Percentiles rank a stretch among this genome's conserved stretches.
Conservation (phyloP, 768 basidiomycete species). For the Pisolithus orientalis region DNA sequence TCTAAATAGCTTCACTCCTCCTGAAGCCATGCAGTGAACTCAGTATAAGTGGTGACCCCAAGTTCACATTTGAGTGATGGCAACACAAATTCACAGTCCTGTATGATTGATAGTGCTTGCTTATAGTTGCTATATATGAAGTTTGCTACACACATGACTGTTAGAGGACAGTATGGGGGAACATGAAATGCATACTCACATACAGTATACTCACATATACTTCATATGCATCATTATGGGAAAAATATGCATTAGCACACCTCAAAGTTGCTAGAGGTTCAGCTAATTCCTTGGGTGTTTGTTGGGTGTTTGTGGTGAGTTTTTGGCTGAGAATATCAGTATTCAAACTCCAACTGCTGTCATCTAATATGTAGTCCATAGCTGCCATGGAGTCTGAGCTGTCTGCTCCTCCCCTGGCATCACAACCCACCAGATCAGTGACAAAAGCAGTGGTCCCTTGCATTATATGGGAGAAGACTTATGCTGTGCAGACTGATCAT, state of each 20-base stretch:
- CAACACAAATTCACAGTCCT: background rate
- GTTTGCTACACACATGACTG: background rate
- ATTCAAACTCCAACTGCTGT: no score
- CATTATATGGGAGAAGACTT: no score
- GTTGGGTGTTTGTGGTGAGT: no score
- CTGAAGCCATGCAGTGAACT: conserved; percentile 4
- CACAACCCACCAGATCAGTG: no score
- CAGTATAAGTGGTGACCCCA: background rate
- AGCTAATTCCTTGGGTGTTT: no score
- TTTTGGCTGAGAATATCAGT: no score
- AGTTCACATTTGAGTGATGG: conserved; percentile 1
- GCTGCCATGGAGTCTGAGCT: no score
- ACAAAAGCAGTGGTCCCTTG: no score
- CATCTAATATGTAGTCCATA: no score
- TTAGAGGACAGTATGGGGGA: background rate
- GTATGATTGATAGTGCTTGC: conserved; percentile 18
- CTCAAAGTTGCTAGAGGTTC: no score
- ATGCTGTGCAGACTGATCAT: no score
- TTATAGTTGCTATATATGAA: conserved; percentile 20
- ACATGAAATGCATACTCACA: background rate
- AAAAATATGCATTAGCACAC: background rate
- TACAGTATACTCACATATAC: background rate
- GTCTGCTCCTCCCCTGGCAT: no score
- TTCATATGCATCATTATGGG: background rate
- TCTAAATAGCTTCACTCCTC: conserved; percentile 5